Evolutionary conservation across 768 basidiomycete species (phyloP), one percentile per base, ranked within the genome.

Genomic region (Suillus hirtellus): DNA sequence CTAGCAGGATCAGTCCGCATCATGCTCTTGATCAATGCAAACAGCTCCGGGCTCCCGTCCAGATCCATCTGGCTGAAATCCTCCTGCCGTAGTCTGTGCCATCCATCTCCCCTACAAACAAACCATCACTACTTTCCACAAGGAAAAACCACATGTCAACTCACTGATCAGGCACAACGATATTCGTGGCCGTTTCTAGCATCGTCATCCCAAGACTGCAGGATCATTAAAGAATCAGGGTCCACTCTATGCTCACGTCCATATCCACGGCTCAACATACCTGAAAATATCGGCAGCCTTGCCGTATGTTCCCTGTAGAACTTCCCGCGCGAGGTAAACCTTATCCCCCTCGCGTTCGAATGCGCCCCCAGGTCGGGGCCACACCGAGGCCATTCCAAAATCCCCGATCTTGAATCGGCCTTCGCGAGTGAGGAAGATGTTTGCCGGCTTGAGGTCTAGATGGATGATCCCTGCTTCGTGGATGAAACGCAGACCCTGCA

Each of bases 321-420:
- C 92, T 78, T 99, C 97, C 12, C 94, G 94, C 46, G 97, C 95
- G 78, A 99, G 85, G 79, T 99, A 99, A 67, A 96, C 82, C 74
- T 99, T 91, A 76, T 99, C 97, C 6, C 97, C 97, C 75, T 99
- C 97, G 17, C 97, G 85, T 76, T 99, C 96, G 73, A 98, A 95
- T n/a, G 75, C 74, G 15, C 79, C 80, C 4, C 74, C 67, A 8
- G 68, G 56, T 44, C 95, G 81, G 1, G 95, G 94, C 91, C 93
- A 96, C 60, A 94, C 70, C 7, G 93, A 93, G n/a, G 96, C 96
- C 89, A 99, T 95, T 10, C 97, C 97, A 79, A 99, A 98, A 75
- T 99, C 97, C 9, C 96, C 96, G 73, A 99, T 95, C 79, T 94
- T 95, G 79, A 99, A 90, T 52, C 90, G 85, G 1, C 97, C 97